Base-by-base conservation (phyloP, 345 rosid species). In the Capsella bursapastoris region DNA sequence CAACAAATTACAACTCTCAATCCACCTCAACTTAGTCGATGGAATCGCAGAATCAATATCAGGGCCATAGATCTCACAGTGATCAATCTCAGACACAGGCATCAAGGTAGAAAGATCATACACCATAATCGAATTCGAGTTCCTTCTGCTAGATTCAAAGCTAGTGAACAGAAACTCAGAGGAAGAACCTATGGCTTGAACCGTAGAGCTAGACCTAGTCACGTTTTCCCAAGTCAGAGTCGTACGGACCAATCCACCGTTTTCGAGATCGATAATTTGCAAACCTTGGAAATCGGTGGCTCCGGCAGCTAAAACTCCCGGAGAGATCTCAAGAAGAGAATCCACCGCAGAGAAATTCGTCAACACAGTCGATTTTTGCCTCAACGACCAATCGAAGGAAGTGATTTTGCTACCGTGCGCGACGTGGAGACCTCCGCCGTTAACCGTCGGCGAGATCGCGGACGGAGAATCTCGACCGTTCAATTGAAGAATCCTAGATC, bases 331-430 rank as follows among this genome's bases (percentile, higher is more conserved):
- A 1, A 88, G 44, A 28, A 92, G 78, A 1, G 99, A 95, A 76
- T 95, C 99, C 7, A 95, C 75, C 31, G 97, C 98, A 1, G 96
- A 61, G 88, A 95, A 95, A 7, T 82, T 87, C 9, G 96, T 90
- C 57, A 92, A 37, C 41, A 90, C 78, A 29, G 99, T 92, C 2
- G 91, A 82, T 73, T 89, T 95, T 61, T 80, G 85, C 29, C 77
- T 64, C 68, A 90, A 28, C 8, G 96, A 88, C 98, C 98, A 92
- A 68, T 90, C 99, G n/a, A 89, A 95, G 3, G 97, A 85, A 0
- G 97, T 89, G 76, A 92, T 92, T 73, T 90, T 89, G 86, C 96
- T 87, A 0, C 99, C 99, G 75, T 92, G 96, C 4, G 94, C 81
- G 4, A 90, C 99, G 57, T 85, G 97, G 47, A 92, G 68, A 4